phyloP scores from a whole-genome alignment of 352 stramenopile species.

The Globisporangium ultimum region DNA sequence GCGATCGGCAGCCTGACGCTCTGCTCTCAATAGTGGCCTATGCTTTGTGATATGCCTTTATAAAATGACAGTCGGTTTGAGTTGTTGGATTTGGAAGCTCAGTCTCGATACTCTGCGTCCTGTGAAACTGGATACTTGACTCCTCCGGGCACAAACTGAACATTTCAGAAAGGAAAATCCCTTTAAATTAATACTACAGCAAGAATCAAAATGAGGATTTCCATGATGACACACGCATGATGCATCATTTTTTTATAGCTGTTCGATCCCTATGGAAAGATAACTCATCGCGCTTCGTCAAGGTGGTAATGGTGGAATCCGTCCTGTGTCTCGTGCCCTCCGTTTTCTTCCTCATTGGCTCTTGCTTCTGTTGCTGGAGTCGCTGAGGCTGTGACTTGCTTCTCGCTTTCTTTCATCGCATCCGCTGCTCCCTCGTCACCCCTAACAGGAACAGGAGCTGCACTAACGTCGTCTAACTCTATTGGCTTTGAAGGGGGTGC shows the following conservation, averaged over 20 bases:
- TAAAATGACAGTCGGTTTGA: not conserved
- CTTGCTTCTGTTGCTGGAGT: not conserved
- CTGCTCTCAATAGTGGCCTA: not conserved
- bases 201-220: no score
- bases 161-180: not conserved
- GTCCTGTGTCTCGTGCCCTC: not conserved
- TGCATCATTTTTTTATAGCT: no score
- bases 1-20: not conserved
- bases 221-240: no score
- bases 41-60: not conserved
- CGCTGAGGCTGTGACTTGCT: no score
- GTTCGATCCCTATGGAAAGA: not conserved
- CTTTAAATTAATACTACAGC: no score
- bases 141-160: not conserved
- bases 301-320: not conserved
- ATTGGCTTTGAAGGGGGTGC: no score
- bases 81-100: not conserved
- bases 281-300: not conserved
- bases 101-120: no score
- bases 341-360: not conserved
- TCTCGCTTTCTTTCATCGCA: no score
- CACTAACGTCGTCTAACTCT: no score
- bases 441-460: no score
- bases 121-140: not conserved
- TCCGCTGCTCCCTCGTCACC: no score